Conservation (phyloP, 1,139 yeast genomes). For the Lodderomyces theae region DNA sequence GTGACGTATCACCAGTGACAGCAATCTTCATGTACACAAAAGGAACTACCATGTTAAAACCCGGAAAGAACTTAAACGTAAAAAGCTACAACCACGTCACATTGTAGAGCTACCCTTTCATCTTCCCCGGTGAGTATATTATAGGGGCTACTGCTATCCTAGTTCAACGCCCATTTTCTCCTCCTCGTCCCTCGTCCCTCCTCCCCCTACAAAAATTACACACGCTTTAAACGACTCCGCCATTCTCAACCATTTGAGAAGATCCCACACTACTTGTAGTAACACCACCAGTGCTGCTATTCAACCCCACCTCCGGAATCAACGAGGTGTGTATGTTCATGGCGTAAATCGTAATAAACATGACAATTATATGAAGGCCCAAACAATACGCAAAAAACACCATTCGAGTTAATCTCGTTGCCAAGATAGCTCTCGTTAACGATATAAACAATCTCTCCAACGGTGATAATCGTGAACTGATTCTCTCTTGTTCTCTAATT, state of each 20-base stretch:
- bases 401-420: constrained; percentile 71
- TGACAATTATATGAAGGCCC: constrained; percentile 71
- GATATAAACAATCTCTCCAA: constrained; percentile 76
- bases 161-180: neutral
- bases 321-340: constrained; percentile 48
- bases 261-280: constrained; percentile 13
- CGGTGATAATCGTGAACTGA: constrained; percentile 69
- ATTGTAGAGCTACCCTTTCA: too few species aligned
- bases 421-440: constrained; percentile 69
- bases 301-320: constrained; percentile 50
- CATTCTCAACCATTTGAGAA: neutral
- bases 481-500: constrained; percentile 72
- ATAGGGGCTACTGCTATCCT: too few species aligned
- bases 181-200: too few species aligned
- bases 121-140: too few species aligned
- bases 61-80: too few species aligned
- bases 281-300: constrained; percentile 46
- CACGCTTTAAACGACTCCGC: neutral
- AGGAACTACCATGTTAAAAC: too few species aligned
- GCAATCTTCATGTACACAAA: too few species aligned
- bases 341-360: constrained; percentile 60
- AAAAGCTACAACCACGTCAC: too few species aligned
- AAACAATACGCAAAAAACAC: constrained; percentile 71
- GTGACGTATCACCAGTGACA: too few species aligned
- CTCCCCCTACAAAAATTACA: too few species aligned